phyloP scores from a whole-genome alignment of 345 rosid species.

The Boechera divaricarpa region DNA sequence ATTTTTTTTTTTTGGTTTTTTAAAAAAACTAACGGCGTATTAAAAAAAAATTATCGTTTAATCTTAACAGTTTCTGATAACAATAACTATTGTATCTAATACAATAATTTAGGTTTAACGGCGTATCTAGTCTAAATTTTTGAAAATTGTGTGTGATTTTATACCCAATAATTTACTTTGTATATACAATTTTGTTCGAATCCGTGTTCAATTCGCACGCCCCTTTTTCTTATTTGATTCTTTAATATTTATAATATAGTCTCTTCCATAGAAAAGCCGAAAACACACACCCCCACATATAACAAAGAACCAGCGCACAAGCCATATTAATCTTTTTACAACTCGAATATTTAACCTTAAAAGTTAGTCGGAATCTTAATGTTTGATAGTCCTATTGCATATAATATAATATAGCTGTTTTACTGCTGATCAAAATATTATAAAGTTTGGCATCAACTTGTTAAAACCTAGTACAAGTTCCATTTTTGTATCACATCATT shows the following conservation, averaged over 20 bases:
- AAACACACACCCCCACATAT: constrained; percentile 27
- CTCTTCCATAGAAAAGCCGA: constrained; percentile 35
- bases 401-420: constrained; percentile 4
- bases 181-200: not conserved
- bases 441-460: constrained; percentile 29
- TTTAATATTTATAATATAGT: not conserved
- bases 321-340: constrained; percentile 11
- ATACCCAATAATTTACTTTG: not conserved
- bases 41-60: not conserved
- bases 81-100: not conserved
- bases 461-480: constrained; percentile 42
- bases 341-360: constrained; percentile 21
- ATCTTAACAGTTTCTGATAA: not conserved
- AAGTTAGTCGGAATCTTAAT: constrained; percentile 26
- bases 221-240: not conserved
- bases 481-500: constrained; percentile 32
- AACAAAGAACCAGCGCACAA: constrained; percentile 32
- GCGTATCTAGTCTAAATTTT: not conserved
- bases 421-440: not conserved
- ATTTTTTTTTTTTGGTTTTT: too few species aligned
- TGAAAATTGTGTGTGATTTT: not conserved
- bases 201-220: not conserved
- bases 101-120: not conserved
- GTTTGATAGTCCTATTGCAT: not conserved
- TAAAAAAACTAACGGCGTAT: too few species aligned